A percentile compares a stretch with the other conserved stretches of the same genome.
These are phyloP conservation scores for Quercus alba DNA, from an alignment of 306 rosid species.

Conservation along the genomic window DNA sequence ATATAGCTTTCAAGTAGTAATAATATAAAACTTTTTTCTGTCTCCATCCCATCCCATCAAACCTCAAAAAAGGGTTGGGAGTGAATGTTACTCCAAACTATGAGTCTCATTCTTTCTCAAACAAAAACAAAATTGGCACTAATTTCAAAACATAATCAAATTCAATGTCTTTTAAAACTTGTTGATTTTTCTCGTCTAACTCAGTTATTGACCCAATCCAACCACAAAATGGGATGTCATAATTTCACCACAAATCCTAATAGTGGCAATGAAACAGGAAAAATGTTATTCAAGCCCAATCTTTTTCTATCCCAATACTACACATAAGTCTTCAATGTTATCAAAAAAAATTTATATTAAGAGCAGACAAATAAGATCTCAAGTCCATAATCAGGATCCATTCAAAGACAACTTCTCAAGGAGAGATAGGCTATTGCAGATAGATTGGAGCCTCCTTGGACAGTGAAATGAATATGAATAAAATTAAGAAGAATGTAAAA, in stretches of 20 bases:
- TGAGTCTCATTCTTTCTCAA: too few species aligned
- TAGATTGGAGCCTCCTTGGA: background rate
- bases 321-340: background rate
- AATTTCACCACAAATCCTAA: background rate
- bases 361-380: background rate
- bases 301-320: background rate
- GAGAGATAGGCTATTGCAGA: background rate
- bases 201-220: background rate
- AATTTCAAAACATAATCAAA: background rate
- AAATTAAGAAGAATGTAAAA: background rate
- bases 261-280: background rate
- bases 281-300: background rate
- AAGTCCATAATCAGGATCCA: background rate
- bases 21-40: background rate
- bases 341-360: background rate
- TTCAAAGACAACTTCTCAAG: background rate
- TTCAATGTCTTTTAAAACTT: background rate
- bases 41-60: background rate
- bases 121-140: background rate
- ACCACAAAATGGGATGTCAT: background rate
- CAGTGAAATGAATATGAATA: background rate
- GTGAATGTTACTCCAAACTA: background rate
- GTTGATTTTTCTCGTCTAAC: background rate
- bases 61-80: background rate
- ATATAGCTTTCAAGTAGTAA: background rate